Base-by-base conservation (phyloP, 2,329 filamentous ascomycete species). In the Sarocladium strictum region DNA sequence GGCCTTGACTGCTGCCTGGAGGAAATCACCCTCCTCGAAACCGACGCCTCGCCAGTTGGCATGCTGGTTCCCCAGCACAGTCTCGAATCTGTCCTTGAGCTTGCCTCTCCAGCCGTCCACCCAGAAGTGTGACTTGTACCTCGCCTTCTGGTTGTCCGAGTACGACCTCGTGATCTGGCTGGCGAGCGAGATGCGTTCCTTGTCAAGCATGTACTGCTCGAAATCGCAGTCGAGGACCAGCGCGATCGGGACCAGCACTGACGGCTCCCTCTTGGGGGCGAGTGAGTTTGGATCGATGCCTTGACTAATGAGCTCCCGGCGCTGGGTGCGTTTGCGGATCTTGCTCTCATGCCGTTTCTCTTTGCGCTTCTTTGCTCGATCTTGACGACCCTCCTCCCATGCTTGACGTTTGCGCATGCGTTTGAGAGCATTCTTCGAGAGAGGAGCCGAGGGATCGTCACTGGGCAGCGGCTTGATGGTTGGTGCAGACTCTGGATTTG, bases 181-280 rank as follows among this genome's bases (percentile, higher is more conserved):
- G 1, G 83, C 83, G 12, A 99, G 78, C 3, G 90, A 96, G 54
- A 92, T 85, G 27, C 89, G 76, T 71, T 99, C 94, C 61, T 88
- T 87, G 35, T 93, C 88, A 52, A 78, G 79, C 94, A 99, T 99
- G 65, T 92, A 81, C 40, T 88, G 77, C 68, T 99, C 92, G 67
- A 95, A 99, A 60, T 89, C 85, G 71, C 93, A 97, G 73, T 99
- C 94, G 58, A 99, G 75, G 56, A 99, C 77, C 60, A 99, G 75
- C 0, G 89, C 83, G 21, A 97, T 74, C 1, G 92, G 91, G 0
- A 95, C 79, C 55, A 84, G 80, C 50, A 76, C 73, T 41, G 71
- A 64, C 40, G 63, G 63, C 47, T 65, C 66, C 58, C 67, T 72
- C 65, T 65, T 67, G 55, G 66, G 65, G 32, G 64, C 60, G 15